Percentiles rank a stretch among this genome's conserved stretches.
Evolutionary conservation across 129 eudicot species (phyloP).

Genomic region (Flaveria brownii): DNA sequence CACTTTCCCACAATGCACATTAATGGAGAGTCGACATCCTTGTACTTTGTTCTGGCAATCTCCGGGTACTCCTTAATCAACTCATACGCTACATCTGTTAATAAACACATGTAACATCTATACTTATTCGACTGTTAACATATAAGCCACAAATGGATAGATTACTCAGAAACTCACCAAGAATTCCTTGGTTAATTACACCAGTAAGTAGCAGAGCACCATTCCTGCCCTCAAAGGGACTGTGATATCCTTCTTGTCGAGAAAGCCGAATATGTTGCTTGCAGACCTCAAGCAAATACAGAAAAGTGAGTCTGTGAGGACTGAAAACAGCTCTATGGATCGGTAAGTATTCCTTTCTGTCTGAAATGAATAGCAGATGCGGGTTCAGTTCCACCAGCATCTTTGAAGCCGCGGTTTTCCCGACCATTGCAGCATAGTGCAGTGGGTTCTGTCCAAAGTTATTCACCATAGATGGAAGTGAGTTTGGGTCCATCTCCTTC

Average conservation of each 20-base stretch:
- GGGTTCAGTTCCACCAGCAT: conserved; percentile 36
- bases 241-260: not conserved
- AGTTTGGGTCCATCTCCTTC: not conserved
- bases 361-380: conserved; percentile 11
- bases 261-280: conserved; percentile 8
- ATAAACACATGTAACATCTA: not conserved
- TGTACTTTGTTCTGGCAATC: conserved; percentile 14
- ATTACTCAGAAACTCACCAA: not conserved
- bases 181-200: not conserved
- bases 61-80: conserved; percentile 17
- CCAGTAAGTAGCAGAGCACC: not conserved
- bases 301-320: conserved; percentile 22
- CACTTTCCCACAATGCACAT: conserved; percentile 15
- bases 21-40: conserved; percentile 5
- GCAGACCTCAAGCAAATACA: conserved; percentile 17
- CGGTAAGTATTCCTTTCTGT: not conserved
- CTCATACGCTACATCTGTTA: conserved; percentile 30
- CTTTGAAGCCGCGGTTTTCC: conserved; percentile 30
- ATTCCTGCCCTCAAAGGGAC: conserved; percentile 27
- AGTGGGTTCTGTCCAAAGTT: conserved; percentile 10
- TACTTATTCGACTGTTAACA: not conserved
- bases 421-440: conserved; percentile 31
- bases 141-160: not conserved
- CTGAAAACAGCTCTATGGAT: conserved; percentile 22
- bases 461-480: conserved; percentile 7